phyloP scores from a whole-genome alignment of 2,329 filamentous ascomycete species.

The Rhynchosporium agropyri region DNA sequence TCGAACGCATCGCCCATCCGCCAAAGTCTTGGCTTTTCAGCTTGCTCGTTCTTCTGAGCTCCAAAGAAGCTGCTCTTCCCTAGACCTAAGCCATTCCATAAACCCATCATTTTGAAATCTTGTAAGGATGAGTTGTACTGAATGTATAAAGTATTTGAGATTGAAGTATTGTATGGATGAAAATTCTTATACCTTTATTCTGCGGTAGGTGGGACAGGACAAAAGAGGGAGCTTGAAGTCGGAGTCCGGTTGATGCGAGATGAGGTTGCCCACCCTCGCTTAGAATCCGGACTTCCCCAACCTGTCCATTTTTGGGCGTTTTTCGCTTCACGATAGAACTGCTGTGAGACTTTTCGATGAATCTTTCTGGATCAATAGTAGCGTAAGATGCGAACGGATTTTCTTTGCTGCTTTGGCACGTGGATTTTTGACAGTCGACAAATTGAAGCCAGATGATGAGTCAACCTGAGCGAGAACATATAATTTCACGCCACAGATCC shows the following conservation, averaged over 20 bases:
- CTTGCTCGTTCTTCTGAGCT: slow-evolving; percentile 2
- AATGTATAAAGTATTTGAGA: too few species aligned
- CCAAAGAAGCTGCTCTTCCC: slow-evolving; percentile 20
- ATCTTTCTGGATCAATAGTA: too few species aligned
- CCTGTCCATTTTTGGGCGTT: too few species aligned
- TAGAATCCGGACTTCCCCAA: slow-evolving; percentile 9
- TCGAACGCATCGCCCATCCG: slow-evolving; percentile 25
- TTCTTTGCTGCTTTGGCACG: too few species aligned
- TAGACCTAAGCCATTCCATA: slow-evolving; percentile 23
- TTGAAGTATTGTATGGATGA: background rate
- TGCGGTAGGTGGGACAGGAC: background rate
- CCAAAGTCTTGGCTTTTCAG: slow-evolving; percentile 17
- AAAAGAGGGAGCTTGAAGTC: background rate
- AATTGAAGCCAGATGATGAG: too few species aligned
- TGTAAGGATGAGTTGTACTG: background rate
- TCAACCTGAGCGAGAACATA: too few species aligned
- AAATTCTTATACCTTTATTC: background rate
- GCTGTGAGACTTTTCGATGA: too few species aligned
- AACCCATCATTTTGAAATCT: slow-evolving; percentile 41
- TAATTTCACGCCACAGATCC: too few species aligned
- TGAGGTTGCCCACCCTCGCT: background rate
- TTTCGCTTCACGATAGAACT: too few species aligned
- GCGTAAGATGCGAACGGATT: too few species aligned
- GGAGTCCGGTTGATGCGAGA: slow-evolving; percentile 7
- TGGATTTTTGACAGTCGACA: too few species aligned